Evolutionary conservation across 2,329 filamentous ascomycete genomes (phyloP), one percentile per base, ranked within the genome.

Genomic region (Drechslerella dactyloides): DNA sequence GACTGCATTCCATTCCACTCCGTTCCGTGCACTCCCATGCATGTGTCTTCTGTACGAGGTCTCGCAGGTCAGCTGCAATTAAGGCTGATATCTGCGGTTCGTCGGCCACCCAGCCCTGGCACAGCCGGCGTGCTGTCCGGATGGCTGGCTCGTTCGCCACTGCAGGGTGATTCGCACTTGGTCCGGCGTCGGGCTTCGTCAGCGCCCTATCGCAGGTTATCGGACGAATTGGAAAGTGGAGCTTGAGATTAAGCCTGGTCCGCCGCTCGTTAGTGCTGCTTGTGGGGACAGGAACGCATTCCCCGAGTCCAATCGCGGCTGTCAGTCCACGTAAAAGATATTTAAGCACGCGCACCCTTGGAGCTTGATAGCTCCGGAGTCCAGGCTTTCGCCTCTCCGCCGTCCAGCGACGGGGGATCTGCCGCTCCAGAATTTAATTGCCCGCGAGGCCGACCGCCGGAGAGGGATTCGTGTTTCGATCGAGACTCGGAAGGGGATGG

Each of bases 201-300:
- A 33, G 35, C 46, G 53, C 42, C 21, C 21, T 51, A 51, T 51
- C 46, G 17, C 46, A 51, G 46, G 46, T 64, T 70, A 70, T 70
- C 66, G 66, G 66, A 70, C 60, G 66, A 70, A 64, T 64, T 42
- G 37, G 37, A 58, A 48, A 64, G 23, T 27, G 33, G 52, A 50
- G 53, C 42, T 33, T 21, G 19, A 21, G n/a, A 42, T 62, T 15
- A 62, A 42, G 37, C 37, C 37, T 42, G 37, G 37, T 13, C 15
- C 5, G 37, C 46, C 33, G 19, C 21, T 17, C 11, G 21, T 42
- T 59, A 46, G 55, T 59, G 55, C 55, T 23, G 33, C 21, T 23
- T 4, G 37, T 17, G 37, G 24, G 55, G 11, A 23, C 19, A 24
- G 27, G 11, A 51, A 17, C 11, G 46, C 15, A 33, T 51, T 51